phyloP scores from a whole-genome alignment of 768 basidiomycete genomes.

The Wakefieldia striispora region DNA sequence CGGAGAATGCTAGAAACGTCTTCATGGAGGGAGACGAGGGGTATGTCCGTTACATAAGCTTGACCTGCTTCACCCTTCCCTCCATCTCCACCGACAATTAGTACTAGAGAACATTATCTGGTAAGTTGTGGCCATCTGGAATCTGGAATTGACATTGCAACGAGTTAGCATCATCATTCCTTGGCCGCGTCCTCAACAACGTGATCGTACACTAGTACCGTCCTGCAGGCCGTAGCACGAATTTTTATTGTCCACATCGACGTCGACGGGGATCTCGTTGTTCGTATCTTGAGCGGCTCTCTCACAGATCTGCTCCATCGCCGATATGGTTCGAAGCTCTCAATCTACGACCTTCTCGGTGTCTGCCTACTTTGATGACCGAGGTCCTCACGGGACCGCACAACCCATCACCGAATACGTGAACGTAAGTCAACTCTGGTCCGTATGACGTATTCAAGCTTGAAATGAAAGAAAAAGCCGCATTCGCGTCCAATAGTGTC shows the following conservation, averaged over 20 bases:
- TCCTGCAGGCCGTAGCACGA: not conserved
- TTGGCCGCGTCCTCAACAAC: too few relatives aligned
- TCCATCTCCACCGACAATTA: too few relatives aligned
- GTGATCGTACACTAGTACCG: not conserved
- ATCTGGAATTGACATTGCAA: too few relatives aligned
- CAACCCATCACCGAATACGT: constrained; percentile 79
- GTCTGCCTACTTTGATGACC: constrained; percentile 72
- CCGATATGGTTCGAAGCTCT: constrained; percentile 36
- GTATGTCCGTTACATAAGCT: constrained; percentile 25
- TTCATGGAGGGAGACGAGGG: constrained; percentile 15
- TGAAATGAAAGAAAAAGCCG: constrained; percentile 25
- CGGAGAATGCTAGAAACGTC: constrained; percentile 2
- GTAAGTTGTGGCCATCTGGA: not conserved
- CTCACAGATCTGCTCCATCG: not conserved
- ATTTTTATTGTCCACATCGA: not conserved
- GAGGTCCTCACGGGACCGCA: constrained; percentile 66
- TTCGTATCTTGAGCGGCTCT: not conserved
- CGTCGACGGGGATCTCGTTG: not conserved
- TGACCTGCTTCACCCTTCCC: not conserved
- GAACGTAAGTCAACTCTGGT: constrained; percentile 50
- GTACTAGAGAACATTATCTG: too few relatives aligned
- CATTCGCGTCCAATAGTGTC: constrained; percentile 76
- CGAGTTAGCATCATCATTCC: too few relatives aligned
- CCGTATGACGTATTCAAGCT: constrained; percentile 1
- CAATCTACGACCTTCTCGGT: constrained; percentile 65